phyloP scores from a whole-genome alignment of 2,329 filamentous ascomycete genomes.

The Diplodia seriata region DNA sequence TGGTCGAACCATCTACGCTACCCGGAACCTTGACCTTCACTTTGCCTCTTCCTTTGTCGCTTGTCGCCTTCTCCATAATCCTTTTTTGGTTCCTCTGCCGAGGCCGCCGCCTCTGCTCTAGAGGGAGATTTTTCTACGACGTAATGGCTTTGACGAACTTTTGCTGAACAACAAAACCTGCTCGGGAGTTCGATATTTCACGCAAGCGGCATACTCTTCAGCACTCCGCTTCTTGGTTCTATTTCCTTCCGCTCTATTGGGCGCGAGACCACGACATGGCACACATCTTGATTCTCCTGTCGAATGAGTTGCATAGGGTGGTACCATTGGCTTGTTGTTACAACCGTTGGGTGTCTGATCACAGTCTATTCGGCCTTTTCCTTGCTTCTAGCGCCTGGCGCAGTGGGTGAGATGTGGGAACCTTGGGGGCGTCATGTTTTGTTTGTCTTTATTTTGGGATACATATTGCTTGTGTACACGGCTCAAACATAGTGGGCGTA shows the following conservation, averaged over 20 bases:
- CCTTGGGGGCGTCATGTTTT: neutral
- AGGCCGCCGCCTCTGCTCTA: conserved; percentile 18
- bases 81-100: neutral
- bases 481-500: neutral
- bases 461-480: conserved; percentile 7
- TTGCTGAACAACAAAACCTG: conserved; percentile 9
- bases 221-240: conserved; percentile 18
- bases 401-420: conserved; percentile 18
- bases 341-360: conserved; percentile 22
- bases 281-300: neutral
- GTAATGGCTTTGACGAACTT: conserved; percentile 29
- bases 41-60: conserved; percentile 4
- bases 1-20: neutral
- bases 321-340: conserved; percentile 16
- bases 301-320: conserved; percentile 22
- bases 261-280: conserved; percentile 4
- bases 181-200: conserved; percentile 15
- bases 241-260: neutral
- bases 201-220: conserved; percentile 13
- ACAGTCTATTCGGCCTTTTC: neutral
- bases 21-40: neutral
- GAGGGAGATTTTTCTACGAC: conserved; percentile 26
- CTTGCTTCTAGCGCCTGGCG: conserved; percentile 16
- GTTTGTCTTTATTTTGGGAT: conserved; percentile 1
- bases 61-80: conserved; percentile 20